Evolutionary conservation across 23 red algal species (phyloP).

Genomic region (Gracilaria caudata): DNA sequence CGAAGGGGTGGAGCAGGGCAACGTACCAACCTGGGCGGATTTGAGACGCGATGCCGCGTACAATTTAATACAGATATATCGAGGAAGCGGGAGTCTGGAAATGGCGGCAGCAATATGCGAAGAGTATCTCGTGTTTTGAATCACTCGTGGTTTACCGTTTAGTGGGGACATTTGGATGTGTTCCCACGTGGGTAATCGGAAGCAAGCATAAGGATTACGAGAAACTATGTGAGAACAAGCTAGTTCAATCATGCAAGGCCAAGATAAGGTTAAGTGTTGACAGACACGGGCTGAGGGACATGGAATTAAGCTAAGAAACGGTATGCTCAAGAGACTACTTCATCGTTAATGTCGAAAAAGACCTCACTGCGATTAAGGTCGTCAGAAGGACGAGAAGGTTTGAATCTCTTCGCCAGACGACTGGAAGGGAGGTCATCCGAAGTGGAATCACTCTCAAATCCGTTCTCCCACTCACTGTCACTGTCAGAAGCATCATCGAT

Average conservation of each 20-base stretch:
- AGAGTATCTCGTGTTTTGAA: slow-evolving; percentile 34
- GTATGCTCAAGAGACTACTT: slow-evolving; percentile 1
- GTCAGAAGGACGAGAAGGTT: slow-evolving; percentile 10
- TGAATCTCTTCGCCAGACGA: slow-evolving; percentile 62
- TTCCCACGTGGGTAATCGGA: neutral
- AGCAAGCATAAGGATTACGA: neutral
- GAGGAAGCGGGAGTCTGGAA: slow-evolving; percentile 23
- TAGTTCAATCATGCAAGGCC: slow-evolving; percentile 3
- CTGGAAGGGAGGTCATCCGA: slow-evolving; percentile 55
- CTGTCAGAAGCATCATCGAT: slow-evolving; percentile 25
- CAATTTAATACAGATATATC: slow-evolving; percentile 65
- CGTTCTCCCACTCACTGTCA: slow-evolving; percentile 56
- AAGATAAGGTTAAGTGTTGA: slow-evolving; percentile 6
- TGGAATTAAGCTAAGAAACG: neutral
- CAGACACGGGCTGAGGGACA: neutral
- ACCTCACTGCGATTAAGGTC: slow-evolving; percentile 35
- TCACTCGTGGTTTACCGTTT: neutral
- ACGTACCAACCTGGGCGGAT: slow-evolving; percentile 25
- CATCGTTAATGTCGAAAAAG: slow-evolving; percentile 32
- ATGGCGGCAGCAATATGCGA: slow-evolving; percentile 18
- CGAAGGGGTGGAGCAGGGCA: neutral
- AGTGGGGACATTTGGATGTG: neutral
- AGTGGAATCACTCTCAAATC: slow-evolving; percentile 70
- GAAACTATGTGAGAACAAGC: neutral
- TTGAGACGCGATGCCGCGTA: slow-evolving; percentile 60